Evolutionary conservation across 2,329 filamentous ascomycete species (phyloP), one percentile per base, ranked within the genome.

Genomic region (Madurella mycetomatis): DNA sequence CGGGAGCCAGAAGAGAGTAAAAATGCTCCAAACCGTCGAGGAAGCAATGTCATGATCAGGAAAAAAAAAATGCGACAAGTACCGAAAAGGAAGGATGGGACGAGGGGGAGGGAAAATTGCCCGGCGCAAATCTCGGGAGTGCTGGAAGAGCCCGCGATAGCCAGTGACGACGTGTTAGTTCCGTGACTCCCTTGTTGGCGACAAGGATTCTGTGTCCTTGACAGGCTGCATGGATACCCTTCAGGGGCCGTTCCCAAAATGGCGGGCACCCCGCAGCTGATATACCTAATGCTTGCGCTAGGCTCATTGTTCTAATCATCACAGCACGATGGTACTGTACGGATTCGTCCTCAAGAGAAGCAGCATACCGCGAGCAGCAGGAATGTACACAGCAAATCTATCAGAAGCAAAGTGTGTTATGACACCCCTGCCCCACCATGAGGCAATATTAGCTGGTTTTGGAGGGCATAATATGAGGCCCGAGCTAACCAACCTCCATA

Each of bases 41-140:
- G 40, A 42, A 19, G 25, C 37, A 52, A 32, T 52, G 34, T 56
- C 58, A 60, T 60, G 55, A 46, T 56, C 56, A 49, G 49, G 43
- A 52, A 41, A 34, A 47, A 40, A 55, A 47, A 13, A 18, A 19
- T 19, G 42, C 16, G 47, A 25, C 31, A 48, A 48, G 25, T 19
- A 17, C 12, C 13, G 53, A 55, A 54, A 57, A 42, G 41, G 37
- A 54, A 50, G 45, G 40, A 56, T 47, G 42, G 42, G 17, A 53
- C 45, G 54, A 53, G 46, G 37, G 17, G 47, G 17, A 40, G 40
- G 48, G 45, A 41, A 53, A 53, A 57, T 53, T 40, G 53, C 47
- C 46, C 34, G 54, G 51, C 49, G 43, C 52, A 56, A 58, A 55
- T 58, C 47, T 56, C 41, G 42, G 55, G 39, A 51, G 25, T 25